These are phyloP conservation scores for Blastocystis sp. DNA, from an alignment of 352 stramenopile genomes.

Conservation along the genomic window DNA sequence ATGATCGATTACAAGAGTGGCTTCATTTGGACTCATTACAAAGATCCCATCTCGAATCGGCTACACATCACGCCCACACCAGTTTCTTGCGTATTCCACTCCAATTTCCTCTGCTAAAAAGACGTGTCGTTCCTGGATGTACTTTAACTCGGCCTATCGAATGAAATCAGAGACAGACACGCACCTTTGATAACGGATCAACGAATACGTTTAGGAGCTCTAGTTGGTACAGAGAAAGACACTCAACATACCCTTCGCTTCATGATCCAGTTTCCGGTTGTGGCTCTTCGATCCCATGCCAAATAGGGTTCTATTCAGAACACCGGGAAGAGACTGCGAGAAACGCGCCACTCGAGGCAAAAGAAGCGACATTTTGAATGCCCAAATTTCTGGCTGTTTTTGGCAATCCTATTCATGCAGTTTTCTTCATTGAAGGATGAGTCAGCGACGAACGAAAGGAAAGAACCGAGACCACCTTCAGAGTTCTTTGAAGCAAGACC, in stretches of 20 bases:
- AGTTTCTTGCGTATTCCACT: conserved; percentile 51
- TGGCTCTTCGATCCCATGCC: neutral
- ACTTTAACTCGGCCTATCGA: conserved; percentile 47
- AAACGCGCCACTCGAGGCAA: neutral
- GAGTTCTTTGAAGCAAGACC: conserved; percentile 17
- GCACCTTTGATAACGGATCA: conserved; percentile 37
- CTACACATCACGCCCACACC: neutral
- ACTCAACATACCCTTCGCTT: conserved; percentile 26
- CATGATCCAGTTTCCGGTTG: neutral
- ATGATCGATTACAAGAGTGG: conserved; percentile 23
- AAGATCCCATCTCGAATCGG: conserved; percentile 61
- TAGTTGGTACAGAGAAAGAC: neutral
- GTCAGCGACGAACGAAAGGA: conserved; percentile 19
- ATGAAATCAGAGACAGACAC: neutral
- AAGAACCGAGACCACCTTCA: conserved; percentile 13
- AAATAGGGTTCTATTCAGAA: conserved; percentile 13
- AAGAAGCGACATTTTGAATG: conserved; percentile 29
- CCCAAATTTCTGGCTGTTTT: neutral
- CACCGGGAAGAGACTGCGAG: neutral
- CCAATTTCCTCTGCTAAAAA: conserved; percentile 53
- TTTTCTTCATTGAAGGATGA: neutral
- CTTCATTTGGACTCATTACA: conserved; percentile 67
- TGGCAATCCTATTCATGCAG: neutral
- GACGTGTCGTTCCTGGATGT: conserved; percentile 52
- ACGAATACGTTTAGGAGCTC: conserved; percentile 52